Evolutionary conservation across 441 rosid genomes (phyloP), one percentile per base, ranked within the genome.

Genomic region (Populus tomentosa): DNA sequence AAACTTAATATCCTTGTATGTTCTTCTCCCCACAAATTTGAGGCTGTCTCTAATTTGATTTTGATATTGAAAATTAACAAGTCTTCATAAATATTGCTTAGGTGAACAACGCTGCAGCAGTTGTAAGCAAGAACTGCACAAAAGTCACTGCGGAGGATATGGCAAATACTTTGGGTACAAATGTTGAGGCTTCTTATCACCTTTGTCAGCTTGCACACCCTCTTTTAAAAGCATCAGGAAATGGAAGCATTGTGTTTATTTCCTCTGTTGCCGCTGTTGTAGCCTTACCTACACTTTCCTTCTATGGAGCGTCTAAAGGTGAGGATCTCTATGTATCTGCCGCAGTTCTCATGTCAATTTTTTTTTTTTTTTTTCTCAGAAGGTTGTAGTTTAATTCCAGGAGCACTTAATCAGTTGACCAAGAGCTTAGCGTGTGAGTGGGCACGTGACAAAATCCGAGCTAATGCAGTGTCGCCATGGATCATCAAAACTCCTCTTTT

Each of bases 391-490:
- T 46, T 46, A 14, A 46, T 46, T 46, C 20, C 14, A 92, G 99
- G 86, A 70, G 98, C 98, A 75, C 87, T 92, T 50, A 92, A 93
- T 84, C 97, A 93, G 77, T 78, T 93, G 61, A 85, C 99, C 30
- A 92, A 82, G 76, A 88, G 85, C 79, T 87, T 95, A 85, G 99
- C 96, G 53, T 93, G 97, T n/a, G 98, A 95, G 69, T 91, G 98
- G 99, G 97, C 98, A 35, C 84, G 80, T 7, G 97, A 95, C 85
- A 91, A 91, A 69, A 95, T 93, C 71, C 86, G 98, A 66, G 88
- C 89, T 28, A 95, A 95, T 75, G 67, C 84, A 14, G 90, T 93
- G 36, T 91, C 96, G 2, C 97, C 98, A 5, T 88, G 93, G 90
- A 86, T 83, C 67, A 94, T 68, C 82, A 89, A 63, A 83, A 93